phyloP scores from a whole-genome alignment of 2,329 filamentous ascomycete genomes.

The Exophiala mesophila region DNA sequence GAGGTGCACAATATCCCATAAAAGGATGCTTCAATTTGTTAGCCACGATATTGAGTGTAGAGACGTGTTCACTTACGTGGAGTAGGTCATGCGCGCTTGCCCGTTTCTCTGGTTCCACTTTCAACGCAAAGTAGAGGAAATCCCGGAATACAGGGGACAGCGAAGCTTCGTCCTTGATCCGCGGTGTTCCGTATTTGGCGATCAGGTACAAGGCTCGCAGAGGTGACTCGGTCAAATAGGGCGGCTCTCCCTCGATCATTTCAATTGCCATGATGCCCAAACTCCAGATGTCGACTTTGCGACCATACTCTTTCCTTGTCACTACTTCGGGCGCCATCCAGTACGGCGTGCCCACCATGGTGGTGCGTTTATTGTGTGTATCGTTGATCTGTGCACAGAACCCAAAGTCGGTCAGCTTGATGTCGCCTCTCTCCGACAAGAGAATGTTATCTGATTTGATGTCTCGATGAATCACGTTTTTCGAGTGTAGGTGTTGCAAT shows the following conservation, averaged over 20 bases:
- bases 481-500: constrained; percentile 91
- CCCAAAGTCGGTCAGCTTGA: constrained; percentile 97
- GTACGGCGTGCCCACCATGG: constrained; percentile 98
- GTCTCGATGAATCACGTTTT: constrained; percentile 95
- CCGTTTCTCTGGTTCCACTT: constrained; percentile 95
- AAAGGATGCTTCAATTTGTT: constrained; percentile 62
- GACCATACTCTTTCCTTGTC: constrained; percentile 92
- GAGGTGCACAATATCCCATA: constrained; percentile 69
- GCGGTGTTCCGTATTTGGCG: constrained; percentile 90
- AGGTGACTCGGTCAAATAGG: constrained; percentile 92
- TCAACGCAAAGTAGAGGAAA: constrained; percentile 87
- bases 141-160: constrained; percentile 93
- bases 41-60: neutral
- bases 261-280: constrained; percentile 99
- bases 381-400: constrained; percentile 99
- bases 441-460: constrained; percentile 99
- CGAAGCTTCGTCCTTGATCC: constrained; percentile 95
- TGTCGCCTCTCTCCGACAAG: constrained; percentile 86
- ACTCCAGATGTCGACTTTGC: constrained; percentile 98
- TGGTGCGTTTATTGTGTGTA: constrained; percentile 92
- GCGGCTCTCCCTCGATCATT: constrained; percentile 98
- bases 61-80: constrained; percentile 66
- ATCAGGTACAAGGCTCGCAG: constrained; percentile 91
- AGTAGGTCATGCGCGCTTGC: constrained; percentile 91
- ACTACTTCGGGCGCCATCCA: constrained; percentile 99